A percentile compares a stretch with the other conserved stretches of the same genome.
Conservation (phyloP, 1,284 basidiomycete species). For the Ustilago trichophora region DNA sequence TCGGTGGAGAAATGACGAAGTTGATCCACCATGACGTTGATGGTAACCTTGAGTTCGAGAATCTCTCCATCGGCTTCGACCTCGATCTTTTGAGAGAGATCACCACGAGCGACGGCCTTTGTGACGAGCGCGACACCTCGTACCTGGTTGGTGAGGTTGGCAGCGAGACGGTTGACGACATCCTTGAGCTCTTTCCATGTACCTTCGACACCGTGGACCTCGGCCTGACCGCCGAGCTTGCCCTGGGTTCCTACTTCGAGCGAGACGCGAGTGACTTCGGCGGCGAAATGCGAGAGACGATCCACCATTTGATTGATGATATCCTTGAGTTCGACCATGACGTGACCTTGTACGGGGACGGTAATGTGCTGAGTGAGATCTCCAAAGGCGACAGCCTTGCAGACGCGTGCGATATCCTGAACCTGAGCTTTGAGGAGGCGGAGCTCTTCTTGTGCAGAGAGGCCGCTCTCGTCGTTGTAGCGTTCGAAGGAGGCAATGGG, state of each 20-base stretch:
- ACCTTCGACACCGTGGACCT: conserved; percentile 66
- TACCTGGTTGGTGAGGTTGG: conserved; percentile 84
- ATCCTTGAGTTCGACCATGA: conserved; percentile 97
- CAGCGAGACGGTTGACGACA: conserved; percentile 66
- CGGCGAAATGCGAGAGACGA: conserved; percentile 88
- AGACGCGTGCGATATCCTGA: conserved; percentile 88
- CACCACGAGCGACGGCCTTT: conserved; percentile 95
- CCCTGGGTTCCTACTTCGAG: conserved; percentile 75
- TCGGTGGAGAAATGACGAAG: conserved; percentile 90
- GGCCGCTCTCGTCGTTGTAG: conserved; percentile 64
- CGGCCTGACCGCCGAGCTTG: conserved; percentile 66
- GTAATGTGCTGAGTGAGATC: conserved; percentile 96
- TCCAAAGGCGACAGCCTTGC: conserved; percentile 92
- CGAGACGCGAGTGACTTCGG: conserved; percentile 91
- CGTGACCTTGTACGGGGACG: conserved; percentile 91
- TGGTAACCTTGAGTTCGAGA: conserved; percentile 94
- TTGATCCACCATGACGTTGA: conserved; percentile 93
- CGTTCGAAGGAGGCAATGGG: conserved; percentile 64
- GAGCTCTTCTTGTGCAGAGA: conserved; percentile 78
- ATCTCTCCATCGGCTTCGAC: conserved; percentile 97
- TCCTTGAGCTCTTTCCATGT: conserved; percentile 67
- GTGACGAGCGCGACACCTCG: conserved; percentile 94
- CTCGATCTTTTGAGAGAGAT: conserved; percentile 93
- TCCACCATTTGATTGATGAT: conserved; percentile 94
- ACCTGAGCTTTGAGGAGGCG: conserved; percentile 85